Evolutionary conservation across 2,329 filamentous ascomycete genomes (phyloP).

Genomic region (Ophiosphaerella herpotricha): DNA sequence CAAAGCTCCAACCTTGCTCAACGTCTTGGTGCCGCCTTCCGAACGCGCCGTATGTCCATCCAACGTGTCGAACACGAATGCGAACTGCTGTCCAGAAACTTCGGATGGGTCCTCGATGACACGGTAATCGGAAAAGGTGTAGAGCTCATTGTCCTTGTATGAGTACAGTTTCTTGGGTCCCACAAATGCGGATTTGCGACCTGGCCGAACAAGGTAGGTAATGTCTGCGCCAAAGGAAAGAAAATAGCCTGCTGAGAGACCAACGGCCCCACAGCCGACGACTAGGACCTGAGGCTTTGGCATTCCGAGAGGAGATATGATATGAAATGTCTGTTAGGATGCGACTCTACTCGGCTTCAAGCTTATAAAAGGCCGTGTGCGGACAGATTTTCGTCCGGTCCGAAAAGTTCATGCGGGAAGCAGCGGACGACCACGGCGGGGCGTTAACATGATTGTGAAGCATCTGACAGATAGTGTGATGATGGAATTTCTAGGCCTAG

Average conservation of each 20-base stretch:
- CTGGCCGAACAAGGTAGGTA: constrained; percentile 29
- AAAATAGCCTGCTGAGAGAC: constrained; percentile 23
- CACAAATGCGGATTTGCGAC: constrained; percentile 20
- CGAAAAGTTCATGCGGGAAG: no score
- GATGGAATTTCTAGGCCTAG: no score
- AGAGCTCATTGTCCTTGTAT: constrained; percentile 22
- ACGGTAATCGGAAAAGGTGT: constrained; percentile 18
- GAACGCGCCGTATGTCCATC: constrained; percentile 27
- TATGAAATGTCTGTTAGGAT: no score
- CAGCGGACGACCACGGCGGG: no score
- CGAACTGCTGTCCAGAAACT: constrained; percentile 17
- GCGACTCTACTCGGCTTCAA: no score
- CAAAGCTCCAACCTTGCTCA: constrained; percentile 16
- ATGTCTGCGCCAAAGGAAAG: constrained; percentile 22
- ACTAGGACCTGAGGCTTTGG: constrained; percentile 23
- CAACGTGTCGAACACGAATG: constrained; percentile 24
- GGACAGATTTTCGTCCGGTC: no score
- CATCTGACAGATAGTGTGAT: no score
- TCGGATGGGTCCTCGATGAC: constrained; percentile 22
- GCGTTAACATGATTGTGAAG: no score
- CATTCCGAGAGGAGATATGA: constrained; percentile 5
- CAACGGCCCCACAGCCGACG: constrained; percentile 27
- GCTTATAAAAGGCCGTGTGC: no score
- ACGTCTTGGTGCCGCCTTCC: constrained; percentile 18
- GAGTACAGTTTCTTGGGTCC: constrained; percentile 24